These are phyloP conservation scores for Fusarium pilosicola DNA, from an alignment of 2,329 filamentous ascomycete species.

Conservation along the genomic window DNA sequence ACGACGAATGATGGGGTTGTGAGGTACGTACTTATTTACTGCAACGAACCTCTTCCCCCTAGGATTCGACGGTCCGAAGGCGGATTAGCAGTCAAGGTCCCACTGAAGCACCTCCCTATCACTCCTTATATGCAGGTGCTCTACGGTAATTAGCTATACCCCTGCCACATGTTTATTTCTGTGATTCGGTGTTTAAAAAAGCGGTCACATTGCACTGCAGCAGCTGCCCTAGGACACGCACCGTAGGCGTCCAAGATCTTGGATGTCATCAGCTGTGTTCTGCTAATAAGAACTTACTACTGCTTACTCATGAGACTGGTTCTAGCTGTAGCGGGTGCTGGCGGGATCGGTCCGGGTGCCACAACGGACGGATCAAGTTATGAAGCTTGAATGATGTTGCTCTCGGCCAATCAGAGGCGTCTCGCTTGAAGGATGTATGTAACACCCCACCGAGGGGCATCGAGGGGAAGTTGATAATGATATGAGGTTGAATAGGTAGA, in stretches of 20 bases:
- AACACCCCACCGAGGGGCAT: slow-evolving; percentile 37
- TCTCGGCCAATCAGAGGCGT: slow-evolving; percentile 22
- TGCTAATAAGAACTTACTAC: background rate
- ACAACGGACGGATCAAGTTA: slow-evolving; percentile 16
- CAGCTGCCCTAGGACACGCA: slow-evolving; percentile 5
- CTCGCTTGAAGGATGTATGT: slow-evolving; percentile 9
- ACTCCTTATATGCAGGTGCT: slow-evolving; percentile 24
- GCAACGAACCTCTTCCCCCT: background rate
- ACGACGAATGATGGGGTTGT: slow-evolving; percentile 16
- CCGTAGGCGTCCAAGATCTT: background rate
- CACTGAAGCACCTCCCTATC: slow-evolving; percentile 18
- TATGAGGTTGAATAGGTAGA: slow-evolving; percentile 20
- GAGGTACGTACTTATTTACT: slow-evolving; percentile 29
- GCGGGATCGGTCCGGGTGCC: slow-evolving; percentile 26
- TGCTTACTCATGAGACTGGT: background rate
- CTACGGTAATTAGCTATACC: slow-evolving; percentile 12
- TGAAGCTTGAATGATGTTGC: slow-evolving; percentile 24
- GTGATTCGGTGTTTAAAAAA: slow-evolving; percentile 13
- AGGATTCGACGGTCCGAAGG: background rate
- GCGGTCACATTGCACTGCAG: slow-evolving; percentile 17
- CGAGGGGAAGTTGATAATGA: slow-evolving; percentile 29
- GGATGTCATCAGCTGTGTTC: background rate
- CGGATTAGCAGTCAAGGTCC: slow-evolving; percentile 1
- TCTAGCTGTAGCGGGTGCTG: background rate
- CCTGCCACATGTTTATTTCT: slow-evolving; percentile 19